Evolutionary conservation across 768 basidiomycete species (phyloP), one percentile per base, ranked within the genome.

Genomic region (Asterophora parasitica): DNA sequence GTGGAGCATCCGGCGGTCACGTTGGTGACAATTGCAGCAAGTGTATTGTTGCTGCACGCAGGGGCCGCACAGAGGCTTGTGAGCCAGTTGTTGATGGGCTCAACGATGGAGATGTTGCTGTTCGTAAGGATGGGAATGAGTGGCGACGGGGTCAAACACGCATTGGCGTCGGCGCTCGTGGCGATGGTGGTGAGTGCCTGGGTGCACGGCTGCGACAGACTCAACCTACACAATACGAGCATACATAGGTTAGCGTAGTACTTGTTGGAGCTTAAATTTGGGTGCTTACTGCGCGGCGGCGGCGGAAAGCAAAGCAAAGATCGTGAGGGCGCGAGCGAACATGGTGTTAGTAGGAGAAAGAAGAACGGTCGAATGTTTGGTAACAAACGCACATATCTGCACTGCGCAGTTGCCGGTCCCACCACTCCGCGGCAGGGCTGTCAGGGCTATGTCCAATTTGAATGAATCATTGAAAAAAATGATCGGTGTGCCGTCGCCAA

Each of bases 71-170:
- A 87, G 43, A 84, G 31, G 39, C 75, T 76, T 0, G 64, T 70
- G 40, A 87, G 63, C 87, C 87, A 90, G 33, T 44, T 72, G 63
- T 83, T 68, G 46, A 88, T 54, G 10, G 79, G 67, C 4, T 56
- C 52, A 38, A 82, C 50, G 8, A 78, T 77, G 13, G 61, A 53
- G 42, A 67, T 67, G 10, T 53, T 39, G 47, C 58, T 52, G 16
- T n/a, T n/a, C n/a, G 67, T 51, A 45, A 71, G 49, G 42, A 82
- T 50, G 4, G 72, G 53, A 41, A 76, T 37, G n/a, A 83, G 62
- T 23, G 70, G 66, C 3, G 65, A 57, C 5, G 75, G 70, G 52
- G 71, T 75, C 42, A 85, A 59, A 61, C 83, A 85, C 9, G 66
- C 54, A 4, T 66, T 60, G 1, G 73, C 75, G 34, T 76, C 76